Base-by-base conservation (phyloP, 305 asterid species). In the Coffea humblotiana region DNA sequence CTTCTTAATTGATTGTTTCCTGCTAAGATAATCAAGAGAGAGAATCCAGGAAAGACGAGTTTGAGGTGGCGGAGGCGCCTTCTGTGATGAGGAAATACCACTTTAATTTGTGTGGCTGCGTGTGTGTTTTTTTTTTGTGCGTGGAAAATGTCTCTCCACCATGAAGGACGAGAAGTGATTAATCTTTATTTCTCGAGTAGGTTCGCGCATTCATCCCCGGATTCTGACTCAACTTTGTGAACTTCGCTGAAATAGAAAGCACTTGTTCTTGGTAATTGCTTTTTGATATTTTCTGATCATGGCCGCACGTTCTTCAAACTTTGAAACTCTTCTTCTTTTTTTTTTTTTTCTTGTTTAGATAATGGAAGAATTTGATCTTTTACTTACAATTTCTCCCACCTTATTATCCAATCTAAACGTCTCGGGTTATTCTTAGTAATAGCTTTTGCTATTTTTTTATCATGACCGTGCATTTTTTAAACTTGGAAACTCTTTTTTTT, bases 61-160 rank as follows among this genome's bases (percentile, higher is more conserved):
- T 29, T 29, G 32, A 29, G 32, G 32, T 29, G 78, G 78, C 65
- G 51, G 78, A 61, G 58, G 51, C 66, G 70, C 70, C 21, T 60
- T 35, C 58, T 23, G 70, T 19, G 49, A 25, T 15, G 61, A 8
- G 40, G 37, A 11, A 23, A 4, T 47, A 11, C 35, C 9, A 15
- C 18, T n/a, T 71, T 40, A n/a, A 23, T 18, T 47, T 47, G 18
- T 25, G 69, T 64, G 69, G 40, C 69, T 64, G 18, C 0, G 32
- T 29, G 29, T 29, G 29, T 29, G 29, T 29, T 0, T 29, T 0
- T 29, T 29, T 29, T 29, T 29, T 29, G 0, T 29, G 43, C 0
- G 43, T 37, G 43, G 43, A 2, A 37, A 37, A 37, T 2, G 5
- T 58, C 11, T 58, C 25, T 21, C 11, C 1, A 58, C 65, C 27